Base-by-base conservation (phyloP, 1,284 basidiomycete species). In the Malassezia cuniculi region DNA sequence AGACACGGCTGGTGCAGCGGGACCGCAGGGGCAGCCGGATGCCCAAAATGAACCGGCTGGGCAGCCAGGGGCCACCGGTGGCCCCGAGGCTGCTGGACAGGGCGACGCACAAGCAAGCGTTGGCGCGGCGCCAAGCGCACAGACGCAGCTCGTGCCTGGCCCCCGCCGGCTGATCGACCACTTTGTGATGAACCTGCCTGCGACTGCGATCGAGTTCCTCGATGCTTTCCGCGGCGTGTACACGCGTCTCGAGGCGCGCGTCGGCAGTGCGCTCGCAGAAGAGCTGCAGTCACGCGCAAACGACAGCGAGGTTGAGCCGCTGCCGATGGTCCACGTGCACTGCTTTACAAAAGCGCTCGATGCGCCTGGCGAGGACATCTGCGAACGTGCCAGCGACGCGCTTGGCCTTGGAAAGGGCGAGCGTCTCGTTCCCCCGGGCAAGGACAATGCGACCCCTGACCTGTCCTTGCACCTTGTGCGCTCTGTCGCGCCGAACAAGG, bases 131-230 rank as follows among this genome's bases (percentile, higher is more conserved):
- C 5, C n/a, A n/a, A n/a, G n/a, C 15, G 3, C 39, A 3, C 3
- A 20, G 10, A 22, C 26, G 10, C 3, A 17, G 17, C 5, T 11
- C 10, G n/a, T n/a, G n/a, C n/a, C n/a, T n/a, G n/a, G n/a, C n/a
- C 32, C 32, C 2, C 36, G 52, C 3, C 37, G 42, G 21, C 29
- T 66, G 4, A 36, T 61, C 8, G 74, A 78, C 16, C 90, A 94
- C 66, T 93, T 85, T 60, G 80, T 95, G 15, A 93, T 99, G 86
- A 99, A 99, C 68, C 73, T 99, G 16, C 93, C 93, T 3, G 86
- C 85, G 45, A 80, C 80, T 18, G 89, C 90, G 0, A 77, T 95
- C 43, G 75, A 78, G 35, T 95, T 97, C 69, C 72, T 99, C 39
- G 82, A 84, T 59, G 83, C 83, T 0, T 95, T 83, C 71, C 75